These are phyloP conservation scores for Mimosa pudica DNA, from an alignment of 306 rosid species.

Conservation along the genomic window DNA sequence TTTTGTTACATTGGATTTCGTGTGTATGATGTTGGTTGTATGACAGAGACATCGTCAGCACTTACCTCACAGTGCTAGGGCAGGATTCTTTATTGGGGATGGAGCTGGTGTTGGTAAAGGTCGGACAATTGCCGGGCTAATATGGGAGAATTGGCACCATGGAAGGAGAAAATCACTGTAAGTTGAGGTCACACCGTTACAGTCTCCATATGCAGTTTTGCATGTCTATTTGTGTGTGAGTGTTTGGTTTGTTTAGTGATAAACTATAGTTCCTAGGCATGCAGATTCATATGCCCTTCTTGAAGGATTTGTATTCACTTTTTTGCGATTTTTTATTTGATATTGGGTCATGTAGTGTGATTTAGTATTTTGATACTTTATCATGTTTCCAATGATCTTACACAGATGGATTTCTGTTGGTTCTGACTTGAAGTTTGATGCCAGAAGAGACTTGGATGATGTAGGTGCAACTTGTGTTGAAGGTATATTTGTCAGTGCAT, in stretches of 20 bases:
- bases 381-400: slow-evolving; percentile 43
- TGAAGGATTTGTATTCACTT: background rate
- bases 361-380: slow-evolving; percentile 43
- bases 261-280: slow-evolving; percentile 21
- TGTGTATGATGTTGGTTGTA: slow-evolving; percentile 46
- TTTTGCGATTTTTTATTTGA: slow-evolving; percentile 24
- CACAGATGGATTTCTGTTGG: slow-evolving; percentile 99
- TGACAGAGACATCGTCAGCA: slow-evolving; percentile 92
- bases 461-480: slow-evolving; percentile 73
- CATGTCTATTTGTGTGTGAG: background rate
- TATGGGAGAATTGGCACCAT: slow-evolving; percentile 95
- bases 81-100: slow-evolving; percentile 94
- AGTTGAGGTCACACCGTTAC: slow-evolving; percentile 40
- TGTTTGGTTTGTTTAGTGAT: slow-evolving; percentile 3
- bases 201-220: slow-evolving; percentile 27
- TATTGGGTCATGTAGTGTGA: slow-evolving; percentile 20
- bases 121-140: slow-evolving; percentile 93
- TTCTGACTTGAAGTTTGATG: slow-evolving; percentile 99
- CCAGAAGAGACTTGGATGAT: slow-evolving; percentile 96
- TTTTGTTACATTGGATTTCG: slow-evolving; percentile 32
- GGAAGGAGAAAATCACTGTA: slow-evolving; percentile 89
- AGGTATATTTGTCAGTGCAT: slow-evolving; percentile 51
- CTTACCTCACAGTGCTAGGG: slow-evolving; percentile 74
- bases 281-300: slow-evolving; percentile 7
- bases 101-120: slow-evolving; percentile 99